Conservation (phyloP, 805 yeast genomes). For the Candida sanyiensis region DNA sequence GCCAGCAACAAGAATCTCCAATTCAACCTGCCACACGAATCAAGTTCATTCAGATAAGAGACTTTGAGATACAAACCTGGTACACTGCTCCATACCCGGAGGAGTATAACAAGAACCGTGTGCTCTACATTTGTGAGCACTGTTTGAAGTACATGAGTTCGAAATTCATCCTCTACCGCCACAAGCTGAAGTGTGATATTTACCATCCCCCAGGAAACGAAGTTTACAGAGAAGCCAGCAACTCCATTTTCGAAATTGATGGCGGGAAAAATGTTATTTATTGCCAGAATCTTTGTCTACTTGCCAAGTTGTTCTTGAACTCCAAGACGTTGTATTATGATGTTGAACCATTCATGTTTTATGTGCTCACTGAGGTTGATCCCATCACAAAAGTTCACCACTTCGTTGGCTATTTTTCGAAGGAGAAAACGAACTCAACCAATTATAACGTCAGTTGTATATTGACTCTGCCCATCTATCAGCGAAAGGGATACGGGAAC, state of each 20-base stretch:
- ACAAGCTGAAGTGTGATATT: slow-evolving; percentile 64
- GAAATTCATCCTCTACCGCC: slow-evolving; percentile 62
- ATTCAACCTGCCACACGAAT: slow-evolving; percentile 20
- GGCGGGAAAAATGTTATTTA: slow-evolving; percentile 77
- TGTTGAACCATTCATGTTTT: slow-evolving; percentile 92
- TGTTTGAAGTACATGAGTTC: slow-evolving; percentile 78
- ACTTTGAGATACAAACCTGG: slow-evolving; percentile 82
- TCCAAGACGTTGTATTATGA: slow-evolving; percentile 91
- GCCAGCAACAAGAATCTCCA: neutral
- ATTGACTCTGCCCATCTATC: slow-evolving; percentile 80
- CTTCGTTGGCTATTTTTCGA: slow-evolving; percentile 92
- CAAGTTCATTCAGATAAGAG: slow-evolving; percentile 61
- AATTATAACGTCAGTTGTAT: slow-evolving; percentile 88
- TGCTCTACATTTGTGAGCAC: slow-evolving; percentile 73
- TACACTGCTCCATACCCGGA: slow-evolving; percentile 91
- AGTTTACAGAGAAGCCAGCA: slow-evolving; percentile 67
- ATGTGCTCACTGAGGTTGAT: slow-evolving; percentile 71
- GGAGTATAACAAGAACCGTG: slow-evolving; percentile 58
- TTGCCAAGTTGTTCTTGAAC: slow-evolving; percentile 84
- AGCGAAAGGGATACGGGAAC: slow-evolving; percentile 84
- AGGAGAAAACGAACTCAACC: slow-evolving; percentile 68
- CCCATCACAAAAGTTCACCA: slow-evolving; percentile 43
- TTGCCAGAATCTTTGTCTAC: slow-evolving; percentile 83
- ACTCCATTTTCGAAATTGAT: slow-evolving; percentile 85
- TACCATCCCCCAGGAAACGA: slow-evolving; percentile 88